Evolutionary conservation across 2,329 filamentous ascomycete genomes (phyloP).

Genomic region (Massarina eburnea): DNA sequence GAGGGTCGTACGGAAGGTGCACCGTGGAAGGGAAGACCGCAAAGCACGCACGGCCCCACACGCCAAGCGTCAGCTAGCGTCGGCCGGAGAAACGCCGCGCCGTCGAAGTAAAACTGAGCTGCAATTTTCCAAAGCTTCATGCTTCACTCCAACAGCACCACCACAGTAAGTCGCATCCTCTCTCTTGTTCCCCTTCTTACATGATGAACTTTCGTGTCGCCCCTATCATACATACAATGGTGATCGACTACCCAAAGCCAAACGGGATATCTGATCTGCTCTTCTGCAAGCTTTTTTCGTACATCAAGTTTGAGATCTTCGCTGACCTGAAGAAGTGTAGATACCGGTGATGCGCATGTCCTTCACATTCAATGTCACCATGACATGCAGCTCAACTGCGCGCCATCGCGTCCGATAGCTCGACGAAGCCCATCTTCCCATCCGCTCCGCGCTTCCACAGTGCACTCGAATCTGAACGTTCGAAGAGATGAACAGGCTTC

Average conservation of each 20-base stretch:
- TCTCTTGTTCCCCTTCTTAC: constrained; percentile 7
- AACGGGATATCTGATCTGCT: constrained; percentile 41
- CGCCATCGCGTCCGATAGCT: background rate
- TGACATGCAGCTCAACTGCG: background rate
- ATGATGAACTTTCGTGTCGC: constrained; percentile 45
- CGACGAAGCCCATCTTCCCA: constrained; percentile 4
- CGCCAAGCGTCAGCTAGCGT: constrained; percentile 3
- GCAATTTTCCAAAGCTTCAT: constrained; percentile 11
- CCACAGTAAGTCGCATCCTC: constrained; percentile 30
- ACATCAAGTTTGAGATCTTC: constrained; percentile 9
- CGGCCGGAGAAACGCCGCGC: constrained; percentile 19
- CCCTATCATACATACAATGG: constrained; percentile 44
- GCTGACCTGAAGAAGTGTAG: constrained; percentile 22
- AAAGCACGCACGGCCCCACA: background rate
- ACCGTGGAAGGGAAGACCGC: too few species aligned
- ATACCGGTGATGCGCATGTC: background rate
- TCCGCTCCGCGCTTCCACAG: background rate
- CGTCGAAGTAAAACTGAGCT: constrained; percentile 22
- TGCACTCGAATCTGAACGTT: background rate
- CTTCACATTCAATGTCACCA: background rate
- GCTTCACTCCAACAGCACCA: constrained; percentile 24
- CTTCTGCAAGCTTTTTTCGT: constrained; percentile 5
- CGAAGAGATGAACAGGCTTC: constrained; percentile 6
- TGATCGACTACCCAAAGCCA: constrained; percentile 46
- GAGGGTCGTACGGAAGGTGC: background rate